phyloP scores from a whole-genome alignment of 2,329 filamentous ascomycete genomes.

The Penicillium sp. region DNA sequence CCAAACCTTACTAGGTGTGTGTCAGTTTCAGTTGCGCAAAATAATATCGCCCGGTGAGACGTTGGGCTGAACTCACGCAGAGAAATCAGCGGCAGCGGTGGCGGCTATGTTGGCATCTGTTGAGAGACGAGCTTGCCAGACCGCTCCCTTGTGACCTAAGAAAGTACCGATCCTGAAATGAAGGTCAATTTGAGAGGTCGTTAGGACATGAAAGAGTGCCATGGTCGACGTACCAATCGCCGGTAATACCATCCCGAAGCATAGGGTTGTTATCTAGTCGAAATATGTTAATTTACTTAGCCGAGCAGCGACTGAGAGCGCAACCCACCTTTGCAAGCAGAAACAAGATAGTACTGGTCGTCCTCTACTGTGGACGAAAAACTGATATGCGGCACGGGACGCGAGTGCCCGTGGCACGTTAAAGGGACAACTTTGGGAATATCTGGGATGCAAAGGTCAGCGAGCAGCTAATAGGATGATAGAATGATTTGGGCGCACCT shows the following conservation, averaged over 20 bases:
- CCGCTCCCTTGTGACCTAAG: conserved; percentile 95
- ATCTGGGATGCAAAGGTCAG: conserved; percentile 34
- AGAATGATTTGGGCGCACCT: conserved; percentile 22
- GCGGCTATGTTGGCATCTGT: conserved; percentile 86
- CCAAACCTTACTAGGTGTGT: conserved; percentile 80
- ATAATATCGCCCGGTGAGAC: not conserved
- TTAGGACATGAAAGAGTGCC: not conserved
- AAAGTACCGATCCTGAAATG: conserved; percentile 83
- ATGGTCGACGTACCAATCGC: conserved; percentile 72
- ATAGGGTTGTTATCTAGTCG: conserved; percentile 90
- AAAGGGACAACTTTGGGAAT: conserved; percentile 74
- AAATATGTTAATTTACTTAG: conserved; percentile 4
- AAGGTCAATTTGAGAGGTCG: not conserved
- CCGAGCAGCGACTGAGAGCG: not conserved
- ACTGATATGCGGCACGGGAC: conserved; percentile 87
- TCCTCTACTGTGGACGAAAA: conserved; percentile 85
- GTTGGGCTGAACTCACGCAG: conserved; percentile 65
- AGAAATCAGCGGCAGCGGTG: conserved; percentile 95
- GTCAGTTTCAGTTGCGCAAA: conserved; percentile 9
- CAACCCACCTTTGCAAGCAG: conserved; percentile 79
- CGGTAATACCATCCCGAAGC: conserved; percentile 94
- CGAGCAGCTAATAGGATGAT: not conserved
- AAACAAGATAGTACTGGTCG: conserved; percentile 88
- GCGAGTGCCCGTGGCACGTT: conserved; percentile 92
- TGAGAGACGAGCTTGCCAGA: conserved; percentile 93